Evolutionary conservation across 2,329 filamentous ascomycete species (phyloP).

Genomic region (Tolypocladium capitatum): DNA sequence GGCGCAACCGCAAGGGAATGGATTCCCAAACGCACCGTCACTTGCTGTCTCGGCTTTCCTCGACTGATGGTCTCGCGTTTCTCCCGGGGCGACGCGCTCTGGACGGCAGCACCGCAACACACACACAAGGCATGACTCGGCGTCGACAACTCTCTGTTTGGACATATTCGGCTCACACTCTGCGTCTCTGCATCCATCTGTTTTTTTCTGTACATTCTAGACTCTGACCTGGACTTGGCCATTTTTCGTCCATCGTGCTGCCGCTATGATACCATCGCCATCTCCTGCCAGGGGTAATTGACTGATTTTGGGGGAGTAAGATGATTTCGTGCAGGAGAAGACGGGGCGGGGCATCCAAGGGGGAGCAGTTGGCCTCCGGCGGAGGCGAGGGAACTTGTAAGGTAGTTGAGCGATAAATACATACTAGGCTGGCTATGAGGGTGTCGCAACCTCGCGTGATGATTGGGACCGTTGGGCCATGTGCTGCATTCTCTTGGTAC

Average conservation of each 20-base stretch:
- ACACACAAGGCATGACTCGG: conserved; percentile 13
- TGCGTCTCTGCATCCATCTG: conserved; percentile 10
- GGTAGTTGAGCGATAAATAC: not conserved
- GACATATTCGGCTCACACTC: conserved; percentile 20
- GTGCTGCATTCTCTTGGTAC: too few species aligned
- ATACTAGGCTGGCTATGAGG: not conserved
- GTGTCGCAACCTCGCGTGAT: not conserved
- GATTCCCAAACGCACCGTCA: not conserved
- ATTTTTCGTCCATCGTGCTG: conserved; percentile 9
- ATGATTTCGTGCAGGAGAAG: not conserved
- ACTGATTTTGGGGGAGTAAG: conserved; percentile 7
- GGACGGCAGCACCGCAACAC: conserved; percentile 4
- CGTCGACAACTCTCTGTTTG: conserved; percentile 15
- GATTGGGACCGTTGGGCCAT: too few species aligned
- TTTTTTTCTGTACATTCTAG: conserved; percentile 22
- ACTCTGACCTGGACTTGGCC: conserved; percentile 17
- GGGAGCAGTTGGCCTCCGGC: not conserved
- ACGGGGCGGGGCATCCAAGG: not conserved
- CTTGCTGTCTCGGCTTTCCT: not conserved
- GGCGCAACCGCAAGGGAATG: not conserved
- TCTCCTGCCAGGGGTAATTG: conserved; percentile 19
- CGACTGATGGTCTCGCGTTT: conserved; percentile 9
- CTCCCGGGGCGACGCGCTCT: not conserved
- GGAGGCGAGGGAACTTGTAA: not conserved
- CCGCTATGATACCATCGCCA: conserved; percentile 19